These are phyloP conservation scores for Massarina eburnea DNA, from an alignment of 2,329 filamentous ascomycete species.

Conservation along the genomic window DNA sequence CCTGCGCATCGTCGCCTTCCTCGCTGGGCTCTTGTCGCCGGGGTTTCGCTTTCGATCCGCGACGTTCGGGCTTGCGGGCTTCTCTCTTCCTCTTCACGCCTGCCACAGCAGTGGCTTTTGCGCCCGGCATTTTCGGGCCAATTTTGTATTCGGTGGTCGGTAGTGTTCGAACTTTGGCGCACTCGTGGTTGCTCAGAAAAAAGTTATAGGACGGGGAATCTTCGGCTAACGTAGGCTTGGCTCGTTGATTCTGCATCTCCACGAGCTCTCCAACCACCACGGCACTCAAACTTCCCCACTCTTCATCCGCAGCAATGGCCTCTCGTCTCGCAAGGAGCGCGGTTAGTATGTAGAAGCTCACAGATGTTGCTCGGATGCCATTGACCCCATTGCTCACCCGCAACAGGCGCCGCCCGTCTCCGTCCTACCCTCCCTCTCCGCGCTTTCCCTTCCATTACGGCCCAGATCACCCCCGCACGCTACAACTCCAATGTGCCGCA, in stretches of 20 bases:
- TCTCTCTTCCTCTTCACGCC: conserved; percentile 50
- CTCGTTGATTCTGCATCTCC: conserved; percentile 12
- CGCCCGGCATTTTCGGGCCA: conserved; percentile 38
- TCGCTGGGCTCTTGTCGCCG: conserved; percentile 32
- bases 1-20: conserved; percentile 54
- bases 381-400: conserved; percentile 42
- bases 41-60: conserved; percentile 43
- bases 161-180: not conserved
- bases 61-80: conserved; percentile 34
- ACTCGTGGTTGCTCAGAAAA: conserved; percentile 13
- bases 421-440: conserved; percentile 74
- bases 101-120: conserved; percentile 25
- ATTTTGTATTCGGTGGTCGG: conserved; percentile 2
- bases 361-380: conserved; percentile 37
- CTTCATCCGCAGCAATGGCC: conserved; percentile 75
- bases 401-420: conserved; percentile 82
- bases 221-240: conserved; percentile 30
- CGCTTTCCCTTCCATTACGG: conserved; percentile 72
- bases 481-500: conserved; percentile 75
- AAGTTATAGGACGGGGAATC: conserved; percentile 23
- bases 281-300: conserved; percentile 41
- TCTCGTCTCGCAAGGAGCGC: conserved; percentile 95
- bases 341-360: conserved; percentile 69
- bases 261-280: conserved; percentile 26
- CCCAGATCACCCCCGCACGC: conserved; percentile 67